These are phyloP conservation scores for Nemania sp. DNA, from an alignment of 2,329 filamentous ascomycete species.

Conservation along the genomic window DNA sequence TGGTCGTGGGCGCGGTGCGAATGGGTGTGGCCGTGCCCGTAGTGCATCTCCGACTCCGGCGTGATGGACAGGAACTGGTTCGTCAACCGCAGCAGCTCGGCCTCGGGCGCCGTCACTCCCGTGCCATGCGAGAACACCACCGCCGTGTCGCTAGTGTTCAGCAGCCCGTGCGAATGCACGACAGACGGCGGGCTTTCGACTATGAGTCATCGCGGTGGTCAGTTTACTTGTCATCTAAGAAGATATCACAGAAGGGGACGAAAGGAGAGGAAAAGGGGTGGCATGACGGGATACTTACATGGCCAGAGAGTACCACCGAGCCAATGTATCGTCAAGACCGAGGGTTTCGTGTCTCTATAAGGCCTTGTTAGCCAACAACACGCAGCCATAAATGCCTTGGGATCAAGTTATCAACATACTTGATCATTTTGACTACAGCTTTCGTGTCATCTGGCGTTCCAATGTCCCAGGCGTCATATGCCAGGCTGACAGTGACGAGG, in stretches of 20 bases:
- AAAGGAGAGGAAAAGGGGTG: too few relatives aligned
- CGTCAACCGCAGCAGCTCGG: slow-evolving; percentile 47
- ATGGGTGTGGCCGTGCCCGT: slow-evolving; percentile 54
- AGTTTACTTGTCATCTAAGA: not conserved
- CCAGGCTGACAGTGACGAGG: slow-evolving; percentile 45
- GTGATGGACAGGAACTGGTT: slow-evolving; percentile 61
- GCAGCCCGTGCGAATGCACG: slow-evolving; percentile 42
- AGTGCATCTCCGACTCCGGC: slow-evolving; percentile 62
- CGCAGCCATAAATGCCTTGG: too few relatives aligned
- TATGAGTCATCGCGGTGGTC: not conserved
- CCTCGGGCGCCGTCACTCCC: slow-evolving; percentile 47
- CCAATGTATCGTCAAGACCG: slow-evolving; percentile 51
- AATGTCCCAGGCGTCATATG: slow-evolving; percentile 46
- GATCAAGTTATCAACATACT: slow-evolving; percentile 35
- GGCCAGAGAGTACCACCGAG: slow-evolving; percentile 47
- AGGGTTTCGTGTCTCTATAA: slow-evolving; percentile 22
- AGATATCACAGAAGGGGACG: too few relatives aligned
- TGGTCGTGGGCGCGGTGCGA: slow-evolving; percentile 53
- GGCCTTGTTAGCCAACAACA: not conserved
- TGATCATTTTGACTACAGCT: slow-evolving; percentile 40
- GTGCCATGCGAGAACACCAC: slow-evolving; percentile 57
- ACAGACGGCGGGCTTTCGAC: slow-evolving; percentile 45
- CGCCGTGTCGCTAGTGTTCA: slow-evolving; percentile 50
- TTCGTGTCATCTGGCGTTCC: slow-evolving; percentile 36
- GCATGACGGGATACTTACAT: slow-evolving; percentile 35